phyloP scores from a whole-genome alignment of 2,329 filamentous ascomycete species.

The Apiospora hydei region DNA sequence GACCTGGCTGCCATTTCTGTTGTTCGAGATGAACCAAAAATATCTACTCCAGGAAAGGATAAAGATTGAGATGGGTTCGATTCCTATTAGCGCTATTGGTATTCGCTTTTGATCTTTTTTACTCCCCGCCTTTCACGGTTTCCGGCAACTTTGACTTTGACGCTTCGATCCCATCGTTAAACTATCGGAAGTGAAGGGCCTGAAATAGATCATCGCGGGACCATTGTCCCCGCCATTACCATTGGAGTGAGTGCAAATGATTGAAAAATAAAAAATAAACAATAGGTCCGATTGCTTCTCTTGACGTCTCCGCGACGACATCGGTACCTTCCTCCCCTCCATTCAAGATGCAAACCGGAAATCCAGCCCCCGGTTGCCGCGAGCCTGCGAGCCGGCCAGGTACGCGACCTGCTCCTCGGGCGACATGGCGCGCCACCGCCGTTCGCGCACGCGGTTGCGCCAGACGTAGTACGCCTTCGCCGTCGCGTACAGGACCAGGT shows the following conservation, averaged over 20 bases:
- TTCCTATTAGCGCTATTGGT: too few relatives aligned
- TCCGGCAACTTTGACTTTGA: conserved; percentile 1
- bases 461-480: conserved; percentile 49
- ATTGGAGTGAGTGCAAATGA: too few relatives aligned
- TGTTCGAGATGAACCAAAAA: neutral
- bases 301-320: neutral
- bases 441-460: conserved; percentile 47
- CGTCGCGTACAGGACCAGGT: conserved; percentile 46
- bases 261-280: too few relatives aligned
- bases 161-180: neutral
- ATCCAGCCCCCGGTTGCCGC: conserved; percentile 48
- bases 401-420: conserved; percentile 51
- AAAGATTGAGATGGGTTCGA: too few relatives aligned
- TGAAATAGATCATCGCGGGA: neutral
- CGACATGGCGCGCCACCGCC: conserved; percentile 48
- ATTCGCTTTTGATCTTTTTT: too few relatives aligned
- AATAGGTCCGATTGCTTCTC: too few relatives aligned
- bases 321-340: neutral
- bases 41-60: too few relatives aligned
- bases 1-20: neutral
- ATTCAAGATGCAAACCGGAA: conserved; percentile 21
- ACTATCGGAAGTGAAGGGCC: neutral
- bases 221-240: too few relatives aligned
- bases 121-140: neutral
- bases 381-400: conserved; percentile 51